Base-by-base conservation (phyloP, 768 basidiomycete genomes). In the Pisolithus orientalis region DNA sequence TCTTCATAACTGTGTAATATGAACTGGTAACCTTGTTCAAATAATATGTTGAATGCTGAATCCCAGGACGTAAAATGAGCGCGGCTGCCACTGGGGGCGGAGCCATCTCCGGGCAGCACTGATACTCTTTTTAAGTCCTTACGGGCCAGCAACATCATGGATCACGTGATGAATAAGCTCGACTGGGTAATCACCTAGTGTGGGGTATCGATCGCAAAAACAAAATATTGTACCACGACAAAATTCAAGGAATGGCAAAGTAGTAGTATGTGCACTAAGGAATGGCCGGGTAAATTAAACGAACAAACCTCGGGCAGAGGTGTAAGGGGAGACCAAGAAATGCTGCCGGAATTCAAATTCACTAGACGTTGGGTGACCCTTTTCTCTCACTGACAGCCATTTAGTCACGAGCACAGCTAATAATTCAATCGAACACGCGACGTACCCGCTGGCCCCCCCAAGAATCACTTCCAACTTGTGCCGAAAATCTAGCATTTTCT, bases 1-100 rank as follows among this genome's bases (percentile, higher is more conserved):
- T 90, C 74, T 90, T 91, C 89, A 91, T 90, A 10, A 51, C 37
- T 39, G 49, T 34, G 31, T 24, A 37, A 4, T 27, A 28, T 28
- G 27, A 8, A 14, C 25, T 54, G 14, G 6, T 14, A 24, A 28
- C 24, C 24, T 16, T 6, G 16, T 28, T 38, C 6, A 47, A 34
- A 27, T 44, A 27, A 11, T 28, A 44, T 28, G 25, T 44, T 6
- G 43, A 34, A 40, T 21, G 46, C 51, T 53, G 34, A 47, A 28
- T 42, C 13, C 17, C 13, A 16, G 44, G 13, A 45, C 9, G 28
- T 45, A 29, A 29, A 45, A 29, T 14, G 43, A 25, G 24, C 11
- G 43, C 43, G 40, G 25, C 43, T 24, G 24, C 43, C 9, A 63
- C 51, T n/a, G 44, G 50, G 43, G 27, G 27, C 7, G 44, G 7